Conservation (phyloP, 2,329 filamentous ascomycete genomes). For the Colletotrichum sp. region DNA sequence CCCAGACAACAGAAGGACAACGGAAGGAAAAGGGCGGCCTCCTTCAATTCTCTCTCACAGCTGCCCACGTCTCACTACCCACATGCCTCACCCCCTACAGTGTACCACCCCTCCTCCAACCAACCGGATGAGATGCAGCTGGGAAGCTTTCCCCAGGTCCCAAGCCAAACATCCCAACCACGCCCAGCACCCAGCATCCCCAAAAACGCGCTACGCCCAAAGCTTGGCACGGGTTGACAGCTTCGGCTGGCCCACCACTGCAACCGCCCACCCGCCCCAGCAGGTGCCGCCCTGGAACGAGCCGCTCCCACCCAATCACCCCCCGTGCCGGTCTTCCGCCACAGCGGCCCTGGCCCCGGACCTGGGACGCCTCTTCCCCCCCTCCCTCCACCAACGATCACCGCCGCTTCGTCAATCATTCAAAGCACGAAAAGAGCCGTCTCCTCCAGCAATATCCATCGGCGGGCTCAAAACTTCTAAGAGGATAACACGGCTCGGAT, state of each 20-base stretch:
- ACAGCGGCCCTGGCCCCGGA: neutral
- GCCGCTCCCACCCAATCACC: conserved; percentile 2
- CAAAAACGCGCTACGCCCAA: conserved; percentile 2
- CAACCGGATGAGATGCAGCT: neutral
- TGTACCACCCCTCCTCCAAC: neutral
- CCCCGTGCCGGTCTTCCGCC: conserved; percentile 11
- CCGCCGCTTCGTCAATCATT: neutral
- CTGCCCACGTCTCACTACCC: neutral
- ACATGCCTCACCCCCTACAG: neutral
- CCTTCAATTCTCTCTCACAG: neutral
- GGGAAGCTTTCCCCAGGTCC: conserved; percentile 13
- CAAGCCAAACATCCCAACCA: neutral
- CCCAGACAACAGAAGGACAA: neutral
- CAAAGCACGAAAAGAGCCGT: neutral
- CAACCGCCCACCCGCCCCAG: neutral
- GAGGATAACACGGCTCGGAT: conserved; percentile 6
- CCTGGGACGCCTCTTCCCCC: neutral
- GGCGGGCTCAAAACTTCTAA: neutral
- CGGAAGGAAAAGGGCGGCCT: neutral
- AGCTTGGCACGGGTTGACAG: conserved; percentile 18
- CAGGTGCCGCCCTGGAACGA: neutral
- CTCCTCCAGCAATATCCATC: neutral
- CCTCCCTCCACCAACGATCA: neutral
- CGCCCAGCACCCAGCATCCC: neutral
- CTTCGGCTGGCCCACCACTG: neutral